Conservation (phyloP, 306 rosid genomes). For the Cicer yamashitae region DNA sequence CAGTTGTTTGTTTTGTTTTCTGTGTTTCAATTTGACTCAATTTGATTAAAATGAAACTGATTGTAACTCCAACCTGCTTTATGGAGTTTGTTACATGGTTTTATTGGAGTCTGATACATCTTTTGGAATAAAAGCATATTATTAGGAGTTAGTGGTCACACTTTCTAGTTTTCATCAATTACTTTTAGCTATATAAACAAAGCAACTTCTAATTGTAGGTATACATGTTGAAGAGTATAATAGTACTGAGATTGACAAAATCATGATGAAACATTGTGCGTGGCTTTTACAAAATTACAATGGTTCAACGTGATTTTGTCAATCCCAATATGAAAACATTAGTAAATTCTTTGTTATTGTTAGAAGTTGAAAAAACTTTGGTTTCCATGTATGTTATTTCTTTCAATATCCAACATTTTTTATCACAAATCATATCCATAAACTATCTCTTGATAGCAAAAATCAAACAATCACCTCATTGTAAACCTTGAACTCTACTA, state of each 20-base stretch:
- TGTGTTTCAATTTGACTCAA: background rate
- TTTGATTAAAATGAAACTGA: background rate
- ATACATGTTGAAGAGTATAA: background rate
- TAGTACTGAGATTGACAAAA: too few relatives aligned
- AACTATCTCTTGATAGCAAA: background rate
- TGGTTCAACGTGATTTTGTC: too few relatives aligned
- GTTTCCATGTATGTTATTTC: background rate
- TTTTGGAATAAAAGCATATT: slow-evolving; percentile 3
- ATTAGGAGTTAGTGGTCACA: background rate
- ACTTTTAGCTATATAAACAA: background rate
- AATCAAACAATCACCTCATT: too few relatives aligned
- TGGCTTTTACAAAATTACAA: too few relatives aligned
- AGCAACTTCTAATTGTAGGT: background rate
- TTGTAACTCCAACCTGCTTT: background rate
- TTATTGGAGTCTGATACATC: background rate
- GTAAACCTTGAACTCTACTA: background rate
- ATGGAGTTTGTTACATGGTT: slow-evolving; percentile 21
- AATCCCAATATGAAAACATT: too few relatives aligned
- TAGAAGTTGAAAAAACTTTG: too few relatives aligned
- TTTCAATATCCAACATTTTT: background rate
- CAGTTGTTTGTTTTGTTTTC: background rate
- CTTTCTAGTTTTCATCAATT: background rate
- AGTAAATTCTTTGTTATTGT: too few relatives aligned
- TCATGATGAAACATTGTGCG: too few relatives aligned
- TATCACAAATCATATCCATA: background rate